Evolutionary conservation across 2,329 filamentous ascomycete genomes (phyloP).

Genomic region (Colletotrichum spaethianum): DNA sequence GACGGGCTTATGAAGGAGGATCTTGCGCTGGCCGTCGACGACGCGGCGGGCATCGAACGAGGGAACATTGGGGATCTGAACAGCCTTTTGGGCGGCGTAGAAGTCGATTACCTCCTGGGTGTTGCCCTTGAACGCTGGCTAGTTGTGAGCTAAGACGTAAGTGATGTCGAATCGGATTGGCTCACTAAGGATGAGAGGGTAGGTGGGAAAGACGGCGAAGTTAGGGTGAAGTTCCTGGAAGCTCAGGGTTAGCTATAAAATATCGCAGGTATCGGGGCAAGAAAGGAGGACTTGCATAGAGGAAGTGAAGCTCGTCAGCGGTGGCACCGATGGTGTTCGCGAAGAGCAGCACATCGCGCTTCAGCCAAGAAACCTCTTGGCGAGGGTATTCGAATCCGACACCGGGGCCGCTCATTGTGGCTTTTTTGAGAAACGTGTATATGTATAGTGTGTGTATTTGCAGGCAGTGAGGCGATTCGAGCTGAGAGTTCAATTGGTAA

Average conservation of each 20-base stretch:
- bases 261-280: not conserved
- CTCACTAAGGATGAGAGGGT: slow-evolving; percentile 84
- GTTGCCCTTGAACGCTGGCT: slow-evolving; percentile 80
- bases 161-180: slow-evolving; percentile 22
- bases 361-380: slow-evolving; percentile 84
- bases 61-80: slow-evolving; percentile 81
- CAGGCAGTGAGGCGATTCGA: not conserved
- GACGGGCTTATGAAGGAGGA: slow-evolving; percentile 83
- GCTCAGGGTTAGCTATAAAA: not conserved
- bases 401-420: slow-evolving; percentile 59
- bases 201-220: slow-evolving; percentile 91
- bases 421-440: not conserved
- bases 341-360: slow-evolving; percentile 91
- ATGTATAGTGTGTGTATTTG: not conserved
- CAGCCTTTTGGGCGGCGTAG: slow-evolving; percentile 77
- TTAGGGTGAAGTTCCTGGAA: slow-evolving; percentile 86
- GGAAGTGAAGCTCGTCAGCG: slow-evolving; percentile 90
- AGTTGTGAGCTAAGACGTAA: slow-evolving; percentile 27
- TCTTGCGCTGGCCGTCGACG: slow-evolving; percentile 87
- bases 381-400: slow-evolving; percentile 85
- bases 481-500: slow-evolving; percentile 13
- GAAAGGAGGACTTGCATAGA: slow-evolving; percentile 76
- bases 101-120: slow-evolving; percentile 87
- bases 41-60: slow-evolving; percentile 81
- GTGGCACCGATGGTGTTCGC: slow-evolving; percentile 90